Evolutionary conservation across 768 basidiomycete species (phyloP), one percentile per base, ranked within the genome.

Genomic region (Sutorius australiensis): DNA sequence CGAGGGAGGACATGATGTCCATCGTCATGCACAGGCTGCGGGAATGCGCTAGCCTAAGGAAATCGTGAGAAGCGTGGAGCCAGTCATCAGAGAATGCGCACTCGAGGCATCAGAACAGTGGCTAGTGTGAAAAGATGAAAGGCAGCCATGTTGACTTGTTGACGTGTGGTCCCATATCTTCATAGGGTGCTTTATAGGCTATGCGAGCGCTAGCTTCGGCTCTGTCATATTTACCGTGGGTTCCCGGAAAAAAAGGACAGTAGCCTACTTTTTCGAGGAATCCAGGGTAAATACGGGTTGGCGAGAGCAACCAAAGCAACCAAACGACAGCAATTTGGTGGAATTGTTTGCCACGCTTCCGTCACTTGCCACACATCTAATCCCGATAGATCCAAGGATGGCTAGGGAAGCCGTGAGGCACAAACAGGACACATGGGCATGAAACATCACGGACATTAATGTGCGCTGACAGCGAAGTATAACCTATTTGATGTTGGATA

Each of bases 1-100:
- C 72, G 71, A 7, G 82, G 83, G 47, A 87, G 75, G 1, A 51
- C 43, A 28, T 59, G 65, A 46, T 65, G 51, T 31, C 21, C 7
- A 51, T 47, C 41, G 28, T 27, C 50, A 38, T 9, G 54, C n/a
- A 28, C 21, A 10, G 16, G 31, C 2, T 52, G 45, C 10, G 48
- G 50, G 7, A 44, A 56, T 10, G 63, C 57, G 36, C 10, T 13
- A 17, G 46, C 33, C 60, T 65, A 48, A 6, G 17, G 19, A 14
- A 13, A 31, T 39, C 24, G 33, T 61, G 33, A 65, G 48, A 44
- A 24, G 17, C 3, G 41, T 24, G 31, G 10, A 11, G 12, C 10
- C 5, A 2, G 19, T 32, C 3, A 10, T 33, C 13, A 30, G 21
- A 10, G 3, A 46, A n/a, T 40, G 19, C 53, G 42, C 45, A 61